Conservation (phyloP, 148 eudicot species). For the Suaeda aralocaspica region DNA sequence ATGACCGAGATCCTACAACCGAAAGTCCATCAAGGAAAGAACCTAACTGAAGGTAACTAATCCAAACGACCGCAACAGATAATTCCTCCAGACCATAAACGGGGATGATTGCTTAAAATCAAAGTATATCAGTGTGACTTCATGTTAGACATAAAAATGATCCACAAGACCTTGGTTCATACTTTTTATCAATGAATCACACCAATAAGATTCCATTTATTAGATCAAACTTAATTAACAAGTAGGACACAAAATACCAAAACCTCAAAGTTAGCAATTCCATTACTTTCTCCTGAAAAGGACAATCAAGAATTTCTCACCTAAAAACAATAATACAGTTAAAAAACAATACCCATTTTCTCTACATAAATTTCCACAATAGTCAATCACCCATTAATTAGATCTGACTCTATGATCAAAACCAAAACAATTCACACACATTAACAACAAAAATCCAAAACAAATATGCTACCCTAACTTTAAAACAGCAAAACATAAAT, state of each 20-base stretch:
- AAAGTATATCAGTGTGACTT: not conserved
- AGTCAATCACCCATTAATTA: conserved; percentile 10
- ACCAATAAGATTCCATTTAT: not conserved
- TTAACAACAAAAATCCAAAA: not conserved
- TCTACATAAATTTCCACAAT: conserved; percentile 5
- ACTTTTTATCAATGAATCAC: not conserved
- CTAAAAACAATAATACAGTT: not conserved
- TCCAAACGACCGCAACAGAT: not conserved
- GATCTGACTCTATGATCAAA: conserved; percentile 18
- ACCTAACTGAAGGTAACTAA: not conserved
- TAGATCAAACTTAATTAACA: not conserved
- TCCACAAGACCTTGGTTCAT: not conserved
- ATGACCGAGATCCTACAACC: not conserved
- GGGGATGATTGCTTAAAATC: not conserved
- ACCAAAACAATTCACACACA: not conserved
- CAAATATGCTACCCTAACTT: not conserved
- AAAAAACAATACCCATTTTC: not conserved
- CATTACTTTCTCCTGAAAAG: conserved; percentile 1
- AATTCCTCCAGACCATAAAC: not conserved
- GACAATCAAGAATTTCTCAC: not conserved
- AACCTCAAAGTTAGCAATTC: conserved; percentile 1
- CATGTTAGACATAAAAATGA: conserved; percentile 3
- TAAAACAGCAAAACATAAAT: not conserved
- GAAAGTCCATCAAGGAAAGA: not conserved
- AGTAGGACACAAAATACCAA: not conserved